Conservation (phyloP, 495 filamentous ascomycete genomes). For the Penicillium roqueforti region DNA sequence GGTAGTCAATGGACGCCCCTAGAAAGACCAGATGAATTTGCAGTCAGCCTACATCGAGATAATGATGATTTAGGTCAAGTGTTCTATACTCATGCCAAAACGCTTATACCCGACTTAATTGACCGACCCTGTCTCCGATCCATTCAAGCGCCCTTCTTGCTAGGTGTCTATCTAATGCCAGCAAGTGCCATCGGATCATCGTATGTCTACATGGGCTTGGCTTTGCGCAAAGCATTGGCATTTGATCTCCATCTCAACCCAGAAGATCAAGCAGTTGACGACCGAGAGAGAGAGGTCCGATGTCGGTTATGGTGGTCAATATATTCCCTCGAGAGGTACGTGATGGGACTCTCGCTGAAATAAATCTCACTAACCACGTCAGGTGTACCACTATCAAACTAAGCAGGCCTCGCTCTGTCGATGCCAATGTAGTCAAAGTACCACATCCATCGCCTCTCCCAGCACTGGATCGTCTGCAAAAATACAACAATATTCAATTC, state of each 20-base stretch:
- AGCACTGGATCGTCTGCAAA: slow-evolving; percentile 14
- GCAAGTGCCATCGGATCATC: slow-evolving; percentile 21
- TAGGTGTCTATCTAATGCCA: slow-evolving; percentile 26
- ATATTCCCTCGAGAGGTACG: slow-evolving; percentile 27
- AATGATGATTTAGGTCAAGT: slow-evolving; percentile 13
- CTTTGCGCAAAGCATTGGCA: slow-evolving; percentile 38
- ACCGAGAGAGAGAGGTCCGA: slow-evolving; percentile 16
- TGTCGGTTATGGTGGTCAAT: slow-evolving; percentile 27
- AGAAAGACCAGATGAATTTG: slow-evolving; percentile 11
- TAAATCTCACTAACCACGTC: background rate
- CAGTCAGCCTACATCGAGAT: background rate
- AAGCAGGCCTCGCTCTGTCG: slow-evolving; percentile 21
- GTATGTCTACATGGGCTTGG: slow-evolving; percentile 34
- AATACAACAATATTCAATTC: slow-evolving; percentile 18
- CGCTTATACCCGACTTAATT: slow-evolving; percentile 22
- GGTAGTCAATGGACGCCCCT: slow-evolving; percentile 25
- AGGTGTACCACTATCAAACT: slow-evolving; percentile 22
- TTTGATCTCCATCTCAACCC: slow-evolving; percentile 35
- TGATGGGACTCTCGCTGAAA: background rate
- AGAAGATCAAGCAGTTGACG: slow-evolving; percentile 10
- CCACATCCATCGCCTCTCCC: slow-evolving; percentile 14
- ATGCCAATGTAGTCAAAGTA: slow-evolving; percentile 11
- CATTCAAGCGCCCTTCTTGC: slow-evolving; percentile 20
- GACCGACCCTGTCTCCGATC: slow-evolving; percentile 17
- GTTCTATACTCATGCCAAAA: slow-evolving; percentile 15